Evolutionary conservation across 2,329 filamentous ascomycete species (phyloP), one percentile per base, ranked within the genome.

Genomic region (Trichoderma sp.): DNA sequence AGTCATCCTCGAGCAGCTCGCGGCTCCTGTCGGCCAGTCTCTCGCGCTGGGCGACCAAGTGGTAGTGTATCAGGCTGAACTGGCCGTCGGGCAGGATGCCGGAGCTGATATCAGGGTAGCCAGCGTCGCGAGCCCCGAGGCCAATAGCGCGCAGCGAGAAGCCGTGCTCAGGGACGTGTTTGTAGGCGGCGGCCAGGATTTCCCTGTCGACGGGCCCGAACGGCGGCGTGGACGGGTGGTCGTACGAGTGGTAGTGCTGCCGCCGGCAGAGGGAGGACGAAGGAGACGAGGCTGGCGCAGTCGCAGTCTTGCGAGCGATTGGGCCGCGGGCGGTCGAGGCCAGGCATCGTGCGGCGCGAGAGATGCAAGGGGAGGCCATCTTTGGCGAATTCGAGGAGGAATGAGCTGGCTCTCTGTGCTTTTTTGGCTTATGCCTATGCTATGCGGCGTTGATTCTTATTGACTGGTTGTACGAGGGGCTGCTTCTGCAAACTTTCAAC

Each of bases 41-140:
- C 75, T 90, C 84, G 59, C 94, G 89, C 82, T 93, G 91, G 12
- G 86, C 91, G 62, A 92, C 88, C 16, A 97, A 89, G 82, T 97
- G 93, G 83, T 93, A 97, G 50, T 90, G 89, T 79, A 98, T 91
- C 33, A 99, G 88, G 79, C 94, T 93, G 85, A 97, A 97, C 27
- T 92, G 90, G 8, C 94, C 94, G 59, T 92, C 89, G 1, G 94
- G 92, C 74, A 99, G 91, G 24, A 98, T 87, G 81, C 95, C 95
- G 11, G 94, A 91, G 76, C 94, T 95, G 75, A 96, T 95, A 82
- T 97, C 94, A 71, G 95, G 91, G 83, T 96, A 98, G 62, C 95
- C 95, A 21, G 92, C 91, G 81, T 98, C 95, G 80, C 91, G 91
- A 76, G 94, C 94, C 77, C 96, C 97, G 27, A 93, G 89, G 60